phyloP scores from a whole-genome alignment of 2,329 filamentous ascomycete species.

The Epichloe baconii region DNA sequence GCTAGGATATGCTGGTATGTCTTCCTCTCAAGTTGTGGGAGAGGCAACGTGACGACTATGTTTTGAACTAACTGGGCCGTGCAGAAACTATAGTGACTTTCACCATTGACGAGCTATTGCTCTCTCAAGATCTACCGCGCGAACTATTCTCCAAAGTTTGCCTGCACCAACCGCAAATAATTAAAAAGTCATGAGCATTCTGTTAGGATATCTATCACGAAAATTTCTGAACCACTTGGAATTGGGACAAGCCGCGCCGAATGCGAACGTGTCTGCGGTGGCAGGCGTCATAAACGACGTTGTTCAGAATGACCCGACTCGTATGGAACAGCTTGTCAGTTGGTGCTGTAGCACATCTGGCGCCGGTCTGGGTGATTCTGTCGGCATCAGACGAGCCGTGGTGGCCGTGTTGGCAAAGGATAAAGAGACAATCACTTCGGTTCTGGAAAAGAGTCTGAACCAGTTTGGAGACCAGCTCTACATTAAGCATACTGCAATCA shows the following conservation, averaged over 20 bases:
- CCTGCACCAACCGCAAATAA: slow-evolving; percentile 14
- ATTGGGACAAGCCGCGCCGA: slow-evolving; percentile 17
- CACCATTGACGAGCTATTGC: slow-evolving; percentile 24
- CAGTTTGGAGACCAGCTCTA: slow-evolving; percentile 79
- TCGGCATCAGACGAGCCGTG: slow-evolving; percentile 55
- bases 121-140: slow-evolving; percentile 13
- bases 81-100: slow-evolving; percentile 29
- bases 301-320: slow-evolving; percentile 30
- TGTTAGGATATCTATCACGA: slow-evolving; percentile 30
- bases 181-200: slow-evolving; percentile 15
- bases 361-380: slow-evolving; percentile 48
- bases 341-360: slow-evolving; percentile 56
- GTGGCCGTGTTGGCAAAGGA: slow-evolving; percentile 43
- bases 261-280: slow-evolving; percentile 38
- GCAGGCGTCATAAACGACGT: slow-evolving; percentile 42
- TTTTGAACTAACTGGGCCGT: slow-evolving; percentile 8
- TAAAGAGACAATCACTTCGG: slow-evolving; percentile 34
- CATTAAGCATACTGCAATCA: slow-evolving; percentile 69
- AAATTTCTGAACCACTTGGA: slow-evolving; percentile 26
- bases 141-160: slow-evolving; percentile 18
- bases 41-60: not conserved
- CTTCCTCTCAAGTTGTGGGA: not conserved
- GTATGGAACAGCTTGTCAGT: slow-evolving; percentile 41
- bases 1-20: slow-evolving; percentile 58
- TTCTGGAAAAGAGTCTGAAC: slow-evolving; percentile 55